Percentiles rank a stretch among this genome's conserved stretches.
Conservation (phyloP, 352 stramenopile genomes). For the Pythium utonaiense region DNA sequence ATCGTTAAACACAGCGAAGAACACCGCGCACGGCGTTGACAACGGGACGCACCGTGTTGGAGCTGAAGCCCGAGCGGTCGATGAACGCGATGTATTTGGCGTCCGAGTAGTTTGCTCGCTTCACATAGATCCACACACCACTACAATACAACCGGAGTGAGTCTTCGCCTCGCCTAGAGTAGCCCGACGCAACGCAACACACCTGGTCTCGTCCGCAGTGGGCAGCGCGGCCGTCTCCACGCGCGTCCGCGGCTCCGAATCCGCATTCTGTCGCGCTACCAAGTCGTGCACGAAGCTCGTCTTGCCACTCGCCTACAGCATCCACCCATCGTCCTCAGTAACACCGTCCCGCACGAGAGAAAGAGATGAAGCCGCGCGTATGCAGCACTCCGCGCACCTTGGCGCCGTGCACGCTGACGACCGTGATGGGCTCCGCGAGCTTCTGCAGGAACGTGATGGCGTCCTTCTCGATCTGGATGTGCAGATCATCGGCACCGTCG, state of each 20-base stretch:
- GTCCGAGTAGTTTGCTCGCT: slow-evolving; percentile 51
- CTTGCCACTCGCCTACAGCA: slow-evolving; percentile 45
- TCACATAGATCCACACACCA: slow-evolving; percentile 75
- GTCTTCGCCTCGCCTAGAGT: not conserved
- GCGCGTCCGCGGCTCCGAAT: slow-evolving; percentile 8
- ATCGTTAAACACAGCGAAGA: too few relatives aligned
- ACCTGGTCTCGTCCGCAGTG: slow-evolving; percentile 5
- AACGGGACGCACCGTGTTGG: slow-evolving; percentile 21
- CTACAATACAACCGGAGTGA: slow-evolving; percentile 10
- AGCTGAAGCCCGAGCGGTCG: slow-evolving; percentile 47
- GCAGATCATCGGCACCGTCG: slow-evolving; percentile 37
- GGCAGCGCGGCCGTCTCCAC: slow-evolving; percentile 2
- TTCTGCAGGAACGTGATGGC: slow-evolving; percentile 72
- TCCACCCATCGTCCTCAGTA: not conserved
- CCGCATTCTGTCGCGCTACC: slow-evolving; percentile 26
- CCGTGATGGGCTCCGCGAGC: slow-evolving; percentile 55
- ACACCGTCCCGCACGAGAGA: not conserved
- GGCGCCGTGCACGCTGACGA: slow-evolving; percentile 65
- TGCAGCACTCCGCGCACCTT: slow-evolving; percentile 20
- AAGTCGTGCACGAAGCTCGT: slow-evolving; percentile 42
- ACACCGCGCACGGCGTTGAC: too few relatives aligned
- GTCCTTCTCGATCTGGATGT: slow-evolving; percentile 69
- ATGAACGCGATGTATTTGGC: slow-evolving; percentile 74
- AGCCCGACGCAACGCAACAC: not conserved
- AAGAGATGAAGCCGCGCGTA: not conserved